Base-by-base conservation (phyloP, 129 eudicot genomes). In the Lactuca sativa region DNA sequence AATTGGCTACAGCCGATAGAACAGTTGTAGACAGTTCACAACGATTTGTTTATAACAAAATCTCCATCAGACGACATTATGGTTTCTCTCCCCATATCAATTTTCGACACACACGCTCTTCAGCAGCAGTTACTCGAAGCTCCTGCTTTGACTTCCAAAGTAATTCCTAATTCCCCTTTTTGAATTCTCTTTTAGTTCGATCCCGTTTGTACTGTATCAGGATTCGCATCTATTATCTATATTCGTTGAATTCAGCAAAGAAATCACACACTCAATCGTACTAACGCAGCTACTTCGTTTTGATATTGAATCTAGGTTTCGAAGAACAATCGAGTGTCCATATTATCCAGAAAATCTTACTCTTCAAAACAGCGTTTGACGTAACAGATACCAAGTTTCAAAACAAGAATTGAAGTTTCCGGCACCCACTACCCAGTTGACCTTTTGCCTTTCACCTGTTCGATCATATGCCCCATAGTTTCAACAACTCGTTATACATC, bases 51-150 rank as follows among this genome's bases (percentile, higher is more conserved):
- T 53, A 4, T 53, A 53, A 53, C 58, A 53, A 53, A 53, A 53
- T 53, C 58, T 9, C 25, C 7, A 12, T 32, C 14, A 13, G 16
- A 43, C 67, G 15, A 9, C 16, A 56, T 33, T 9, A 71, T 71
- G 67, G 41, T 14, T 58, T 15, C 41, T 43, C 44, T 70, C 59
- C 11, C 67, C 59, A 31, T 57, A 59, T 59, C 75, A 33, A 15
- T 47, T 15, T 9, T 12, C 10, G 32, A 43, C 70, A 10, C 66
- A 56, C 75, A 17, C 49, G 33, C 30, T 36, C 53, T 72, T 36
- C 62, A 61, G 41, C 76, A 48, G 61, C 51, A 72, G 69, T 55
- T 72, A 52, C 69, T 72, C 62, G 77, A 72, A 62, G 4, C 54
- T 36, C 70, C 21, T 72, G 41, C 53, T 72, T 72, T 72, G 16